A percentile compares a stretch with the other conserved stretches of the same genome.
phyloP scores from a whole-genome alignment of 1,284 basidiomycete species.

The Irpex rosettiformis region DNA sequence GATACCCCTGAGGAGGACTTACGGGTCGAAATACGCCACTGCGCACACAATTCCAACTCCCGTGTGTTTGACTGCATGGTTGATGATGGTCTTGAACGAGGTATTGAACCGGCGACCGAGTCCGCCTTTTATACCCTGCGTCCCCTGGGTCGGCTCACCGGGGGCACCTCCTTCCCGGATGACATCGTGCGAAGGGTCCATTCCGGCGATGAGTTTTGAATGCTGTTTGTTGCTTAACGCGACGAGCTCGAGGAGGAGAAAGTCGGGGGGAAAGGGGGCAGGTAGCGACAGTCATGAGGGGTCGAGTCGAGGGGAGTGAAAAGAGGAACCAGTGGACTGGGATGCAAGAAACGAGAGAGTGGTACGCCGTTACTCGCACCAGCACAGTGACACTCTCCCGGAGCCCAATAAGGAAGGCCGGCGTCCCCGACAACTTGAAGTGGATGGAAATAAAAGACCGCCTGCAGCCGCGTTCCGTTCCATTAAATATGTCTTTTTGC shows the following conservation, averaged over 20 bases:
- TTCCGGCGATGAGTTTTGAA: background rate
- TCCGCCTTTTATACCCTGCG: background rate
- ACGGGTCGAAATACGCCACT: slow-evolving; percentile 57
- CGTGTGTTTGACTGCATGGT: slow-evolving; percentile 41
- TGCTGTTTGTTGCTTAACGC: background rate
- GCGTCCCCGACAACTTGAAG: background rate
- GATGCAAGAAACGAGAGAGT: slow-evolving; percentile 13
- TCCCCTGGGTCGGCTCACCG: slow-evolving; percentile 2
- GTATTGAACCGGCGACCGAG: background rate
- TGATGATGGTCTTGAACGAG: slow-evolving; percentile 21
- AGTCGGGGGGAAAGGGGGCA: slow-evolving; percentile 1
- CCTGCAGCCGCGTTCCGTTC: background rate
- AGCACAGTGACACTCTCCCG: background rate
- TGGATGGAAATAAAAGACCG: background rate
- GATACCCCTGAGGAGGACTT: slow-evolving; percentile 17
- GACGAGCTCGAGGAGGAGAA: slow-evolving; percentile 6
- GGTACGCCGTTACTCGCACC: slow-evolving; percentile 9
- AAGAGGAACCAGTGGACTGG: slow-evolving; percentile 13
- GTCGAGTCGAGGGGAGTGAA: slow-evolving; percentile 7
- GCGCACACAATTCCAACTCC: slow-evolving; percentile 50
- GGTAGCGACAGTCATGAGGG: slow-evolving; percentile 7
- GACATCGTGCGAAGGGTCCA: background rate
- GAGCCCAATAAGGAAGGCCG: slow-evolving; percentile 6
- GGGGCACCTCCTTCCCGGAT: background rate
- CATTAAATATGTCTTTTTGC: background rate